A percentile compares a stretch with the other conserved stretches of the same genome.
phyloP scores from a whole-genome alignment of 2,329 filamentous ascomycete species.

The Purpureocillium lavendulum region DNA sequence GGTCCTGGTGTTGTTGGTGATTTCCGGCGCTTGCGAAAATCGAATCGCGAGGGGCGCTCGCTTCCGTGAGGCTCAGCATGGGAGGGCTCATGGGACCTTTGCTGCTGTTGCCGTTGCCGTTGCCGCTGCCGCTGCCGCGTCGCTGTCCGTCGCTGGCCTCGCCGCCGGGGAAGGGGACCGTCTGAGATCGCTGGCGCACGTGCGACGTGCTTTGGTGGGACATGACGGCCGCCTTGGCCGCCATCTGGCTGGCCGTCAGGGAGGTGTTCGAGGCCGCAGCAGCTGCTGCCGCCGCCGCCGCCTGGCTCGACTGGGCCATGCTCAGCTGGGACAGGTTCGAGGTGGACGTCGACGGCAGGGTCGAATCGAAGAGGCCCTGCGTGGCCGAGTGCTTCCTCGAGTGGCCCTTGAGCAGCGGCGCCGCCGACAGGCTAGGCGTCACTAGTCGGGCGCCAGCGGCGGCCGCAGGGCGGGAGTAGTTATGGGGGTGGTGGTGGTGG shows the following conservation, averaged over 20 bases:
- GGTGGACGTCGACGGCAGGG: slow-evolving; percentile 52
- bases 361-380: slow-evolving; percentile 70
- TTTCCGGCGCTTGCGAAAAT: slow-evolving; percentile 38
- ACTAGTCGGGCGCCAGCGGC: slow-evolving; percentile 19
- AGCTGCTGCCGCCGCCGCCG: slow-evolving; percentile 23
- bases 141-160: slow-evolving; percentile 34
- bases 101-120: slow-evolving; percentile 32
- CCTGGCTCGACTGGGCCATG: slow-evolving; percentile 33
- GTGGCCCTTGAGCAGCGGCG: slow-evolving; percentile 33
- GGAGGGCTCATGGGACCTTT: slow-evolving; percentile 52
- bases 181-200: slow-evolving; percentile 64
- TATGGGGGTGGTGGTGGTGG: slow-evolving; percentile 37
- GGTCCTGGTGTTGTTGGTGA: slow-evolving; percentile 47
- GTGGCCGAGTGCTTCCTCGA: slow-evolving; percentile 62
- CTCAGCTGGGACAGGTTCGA: slow-evolving; percentile 45
- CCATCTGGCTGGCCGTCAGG: slow-evolving; percentile 65
- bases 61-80: slow-evolving; percentile 55
- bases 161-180: slow-evolving; percentile 51
- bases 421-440: slow-evolving; percentile 18
- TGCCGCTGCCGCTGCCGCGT: slow-evolving; percentile 33
- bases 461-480: slow-evolving; percentile 49
- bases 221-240: slow-evolving; percentile 70
- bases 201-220: slow-evolving; percentile 46
- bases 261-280: slow-evolving; percentile 3
- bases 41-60: slow-evolving; percentile 51